A percentile compares a stretch with the other conserved stretches of the same genome.
These are phyloP conservation scores for Coccomyxa sp. DNA, from an alignment of 139 green algal genomes.

Conservation along the genomic window DNA sequence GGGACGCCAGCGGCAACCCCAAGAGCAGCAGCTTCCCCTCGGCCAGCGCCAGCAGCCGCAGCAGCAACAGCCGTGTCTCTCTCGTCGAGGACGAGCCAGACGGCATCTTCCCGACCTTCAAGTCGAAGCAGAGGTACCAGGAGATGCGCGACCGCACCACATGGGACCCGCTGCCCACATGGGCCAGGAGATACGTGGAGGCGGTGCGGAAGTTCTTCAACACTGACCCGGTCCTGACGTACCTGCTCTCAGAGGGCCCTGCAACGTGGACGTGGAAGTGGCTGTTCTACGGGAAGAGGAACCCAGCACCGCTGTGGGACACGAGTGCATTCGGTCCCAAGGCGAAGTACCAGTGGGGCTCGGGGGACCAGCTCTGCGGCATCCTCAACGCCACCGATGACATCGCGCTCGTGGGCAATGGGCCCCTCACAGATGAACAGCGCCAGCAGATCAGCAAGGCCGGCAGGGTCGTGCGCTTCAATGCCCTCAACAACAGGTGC, in stretches of 20 bases:
- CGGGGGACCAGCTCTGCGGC: not conserved
- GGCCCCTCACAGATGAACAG: constrained; percentile 7
- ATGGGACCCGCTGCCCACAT: not conserved
- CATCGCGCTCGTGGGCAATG: constrained; percentile 11
- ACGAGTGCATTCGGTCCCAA: not conserved
- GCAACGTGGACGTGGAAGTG: not conserved
- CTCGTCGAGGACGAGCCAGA: too few species aligned
- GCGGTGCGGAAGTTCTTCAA: not conserved
- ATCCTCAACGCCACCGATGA: not conserved
- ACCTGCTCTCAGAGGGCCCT: not conserved
- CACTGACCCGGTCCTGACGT: not conserved
- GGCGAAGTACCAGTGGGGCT: not conserved
- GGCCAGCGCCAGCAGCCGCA: too few species aligned
- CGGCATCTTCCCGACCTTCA: too few species aligned
- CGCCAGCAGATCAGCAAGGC: not conserved
- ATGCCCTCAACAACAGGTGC: constrained; percentile 15
- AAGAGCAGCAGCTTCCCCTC: too few species aligned
- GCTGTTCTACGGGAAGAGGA: not conserved
- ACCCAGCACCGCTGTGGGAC: not conserved
- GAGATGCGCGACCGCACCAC: not conserved
- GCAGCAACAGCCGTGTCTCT: too few species aligned
- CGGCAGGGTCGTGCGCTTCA: constrained; percentile 8
- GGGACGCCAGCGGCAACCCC: too few species aligned
- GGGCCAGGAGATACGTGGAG: not conserved
- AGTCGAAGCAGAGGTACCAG: not conserved